Evolutionary conservation across 1,139 yeast genomes (phyloP).

Genomic region (Kodamaea ohmeri): DNA sequence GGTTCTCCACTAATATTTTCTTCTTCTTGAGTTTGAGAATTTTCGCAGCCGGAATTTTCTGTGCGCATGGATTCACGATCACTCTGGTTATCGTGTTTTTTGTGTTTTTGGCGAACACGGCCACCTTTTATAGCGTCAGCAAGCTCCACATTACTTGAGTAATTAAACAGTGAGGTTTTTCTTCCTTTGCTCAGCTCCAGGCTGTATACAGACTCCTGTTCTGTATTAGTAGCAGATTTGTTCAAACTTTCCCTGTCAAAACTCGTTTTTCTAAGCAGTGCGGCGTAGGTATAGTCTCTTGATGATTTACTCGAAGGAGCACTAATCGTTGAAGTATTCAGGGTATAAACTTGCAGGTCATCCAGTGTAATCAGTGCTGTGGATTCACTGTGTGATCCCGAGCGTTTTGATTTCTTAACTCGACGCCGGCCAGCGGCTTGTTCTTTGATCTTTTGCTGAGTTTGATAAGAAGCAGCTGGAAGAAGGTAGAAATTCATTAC

Average conservation of each 20-base stretch:
- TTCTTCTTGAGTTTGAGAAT: no score
- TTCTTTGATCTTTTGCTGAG: conserved; percentile 20
- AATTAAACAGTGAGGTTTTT: conserved; percentile 8
- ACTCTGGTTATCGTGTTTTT: no score
- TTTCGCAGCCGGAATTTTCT: no score
- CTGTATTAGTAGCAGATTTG: neutral
- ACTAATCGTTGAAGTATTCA: neutral
- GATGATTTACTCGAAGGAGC: neutral
- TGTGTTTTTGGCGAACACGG: neutral
- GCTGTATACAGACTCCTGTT: conserved; percentile 1
- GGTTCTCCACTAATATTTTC: no score
- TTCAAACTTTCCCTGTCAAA: neutral
- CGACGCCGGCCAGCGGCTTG: conserved; percentile 13
- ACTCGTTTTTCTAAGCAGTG: neutral
- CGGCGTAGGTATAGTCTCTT: neutral
- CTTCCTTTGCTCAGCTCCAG: conserved; percentile 2
- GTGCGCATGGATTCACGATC: no score
- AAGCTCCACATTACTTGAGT: conserved; percentile 17
- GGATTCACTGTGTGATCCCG: neutral
- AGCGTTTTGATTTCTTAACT: neutral
- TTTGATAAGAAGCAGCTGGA: conserved; percentile 20
- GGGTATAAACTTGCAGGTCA: neutral
- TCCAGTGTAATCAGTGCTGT: neutral
- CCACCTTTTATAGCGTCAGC: conserved; percentile 15
- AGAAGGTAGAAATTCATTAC: conserved; percentile 20